These are phyloP conservation scores for Balakata baccata DNA, from an alignment of 345 rosid genomes.

Conservation along the genomic window DNA sequence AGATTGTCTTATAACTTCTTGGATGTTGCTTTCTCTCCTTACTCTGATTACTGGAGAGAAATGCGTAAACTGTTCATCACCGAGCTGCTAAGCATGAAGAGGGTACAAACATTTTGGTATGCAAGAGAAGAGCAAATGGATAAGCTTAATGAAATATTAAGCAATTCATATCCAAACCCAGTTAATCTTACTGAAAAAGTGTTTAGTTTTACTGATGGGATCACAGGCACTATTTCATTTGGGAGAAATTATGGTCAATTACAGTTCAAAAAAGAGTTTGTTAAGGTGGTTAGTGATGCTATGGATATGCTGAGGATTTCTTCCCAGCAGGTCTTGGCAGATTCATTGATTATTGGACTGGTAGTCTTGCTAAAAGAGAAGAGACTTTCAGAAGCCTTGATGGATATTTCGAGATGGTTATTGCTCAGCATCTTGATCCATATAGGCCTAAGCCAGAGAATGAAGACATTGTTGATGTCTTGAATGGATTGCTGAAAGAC, in stretches of 20 bases:
- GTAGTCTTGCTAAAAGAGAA: neutral
- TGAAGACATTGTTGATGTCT: slow-evolving; percentile 13
- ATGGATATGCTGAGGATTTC: neutral
- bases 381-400: neutral
- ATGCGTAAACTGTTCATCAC: slow-evolving; percentile 6
- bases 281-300: neutral
- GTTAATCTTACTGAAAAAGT: neutral
- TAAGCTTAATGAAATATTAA: neutral
- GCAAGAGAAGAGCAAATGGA: slow-evolving; percentile 8
- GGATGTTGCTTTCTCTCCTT: slow-evolving; percentile 13
- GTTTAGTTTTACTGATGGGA: neutral
- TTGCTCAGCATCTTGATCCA: slow-evolving; percentile 7
- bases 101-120: slow-evolving; percentile 3
- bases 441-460: slow-evolving; percentile 10
- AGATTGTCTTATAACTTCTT: slow-evolving; percentile 8
- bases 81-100: slow-evolving; percentile 9
- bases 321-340: neutral
- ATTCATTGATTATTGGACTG: slow-evolving; percentile 3
- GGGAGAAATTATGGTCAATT: slow-evolving; percentile 4
- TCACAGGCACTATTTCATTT: slow-evolving; percentile 4
- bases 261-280: neutral
- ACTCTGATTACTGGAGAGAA: slow-evolving; percentile 18
- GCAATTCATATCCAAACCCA: neutral
- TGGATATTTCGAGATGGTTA: neutral
- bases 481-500: slow-evolving; percentile 3